Base-by-base conservation (phyloP, 1,284 basidiomycete genomes). In the Boletus subluridellus region DNA sequence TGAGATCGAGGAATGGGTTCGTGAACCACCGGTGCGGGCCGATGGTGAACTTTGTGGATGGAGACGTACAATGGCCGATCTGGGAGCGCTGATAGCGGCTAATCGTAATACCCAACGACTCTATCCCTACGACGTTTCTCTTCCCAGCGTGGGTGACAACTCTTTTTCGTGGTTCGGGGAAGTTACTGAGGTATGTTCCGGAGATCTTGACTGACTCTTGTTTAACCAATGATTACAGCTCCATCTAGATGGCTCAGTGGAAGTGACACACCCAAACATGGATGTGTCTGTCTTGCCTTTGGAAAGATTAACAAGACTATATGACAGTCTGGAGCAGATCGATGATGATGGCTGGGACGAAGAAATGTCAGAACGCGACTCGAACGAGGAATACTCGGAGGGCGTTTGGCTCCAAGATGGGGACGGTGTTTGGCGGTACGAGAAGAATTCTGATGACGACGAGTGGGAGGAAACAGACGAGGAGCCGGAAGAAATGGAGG, bases 1-100 rank as follows among this genome's bases (percentile, higher is more conserved):
- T 34, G 91, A 93, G 71, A 71, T 91, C 30, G 92, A 93, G 69
- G 72, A 80, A 32, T 90, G 89, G 87, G 86, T 90, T 26, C 82
- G 84, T 49, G 86, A 91, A 64, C 65, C 76, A 44, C 82, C 85
- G 0, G 71, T 81, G 4, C 70, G 76, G 49, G 66, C 77, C 15
- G 76, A 80, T 56, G 84, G 83, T 12, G 78, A 83, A 58, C 70
- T 83, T 49, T 72, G 72, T 50, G 86, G 87, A 9, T 92, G 90
- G 85, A 79, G 88, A 60, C 82, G 82, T 63, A 81, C 83, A 46
- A 81, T 94, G 82, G 76, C 81, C 34, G 80, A 84, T 24, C 71
- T 90, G 24, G 90, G 90, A 2, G 75, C 77, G 44, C 65, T 69
- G 35, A 79, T 90, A 62, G 83, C 87, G n/a, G 73, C 79, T 51